Conservation (phyloP, 2,329 filamentous ascomycete genomes). For the Saccharata proteae region DNA sequence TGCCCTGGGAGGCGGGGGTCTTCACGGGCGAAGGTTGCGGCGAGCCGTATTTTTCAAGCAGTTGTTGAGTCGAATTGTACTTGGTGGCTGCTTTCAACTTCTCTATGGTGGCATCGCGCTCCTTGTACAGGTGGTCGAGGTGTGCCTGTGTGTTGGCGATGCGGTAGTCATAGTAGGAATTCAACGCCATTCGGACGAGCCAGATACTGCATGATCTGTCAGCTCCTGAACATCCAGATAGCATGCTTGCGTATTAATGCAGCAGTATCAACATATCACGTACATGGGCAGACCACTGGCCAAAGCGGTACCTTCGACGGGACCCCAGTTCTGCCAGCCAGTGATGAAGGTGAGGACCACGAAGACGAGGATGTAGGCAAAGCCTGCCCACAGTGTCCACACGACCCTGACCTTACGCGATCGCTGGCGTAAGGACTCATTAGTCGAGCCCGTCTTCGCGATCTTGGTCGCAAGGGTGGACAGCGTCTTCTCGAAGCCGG, state of each 20-base stretch:
- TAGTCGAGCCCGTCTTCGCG: constrained; percentile 54
- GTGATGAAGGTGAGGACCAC: constrained; percentile 76
- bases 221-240: constrained; percentile 10
- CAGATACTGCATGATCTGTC: constrained; percentile 56
- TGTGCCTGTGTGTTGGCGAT: constrained; percentile 56
- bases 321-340: constrained; percentile 66
- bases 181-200: constrained; percentile 51
- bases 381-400: constrained; percentile 79
- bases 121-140: constrained; percentile 62
- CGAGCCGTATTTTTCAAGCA: constrained; percentile 85
- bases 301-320: constrained; percentile 66
- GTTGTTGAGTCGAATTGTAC: constrained; percentile 85
- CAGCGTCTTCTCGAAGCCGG: constrained; percentile 85
- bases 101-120: constrained; percentile 79
- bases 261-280: constrained; percentile 16
- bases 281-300: constrained; percentile 69
- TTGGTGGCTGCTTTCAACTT: constrained; percentile 90
- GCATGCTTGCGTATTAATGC: neutral
- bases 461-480: constrained; percentile 76
- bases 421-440: constrained; percentile 60
- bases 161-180: constrained; percentile 68
- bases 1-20: constrained; percentile 21
- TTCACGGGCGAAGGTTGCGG: constrained; percentile 33
- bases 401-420: constrained; percentile 72
- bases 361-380: constrained; percentile 78